A percentile compares a stretch with the other conserved stretches of the same genome.
Conservation (phyloP, 140 eudicot genomes). For the Ambrosia hybrid region DNA sequence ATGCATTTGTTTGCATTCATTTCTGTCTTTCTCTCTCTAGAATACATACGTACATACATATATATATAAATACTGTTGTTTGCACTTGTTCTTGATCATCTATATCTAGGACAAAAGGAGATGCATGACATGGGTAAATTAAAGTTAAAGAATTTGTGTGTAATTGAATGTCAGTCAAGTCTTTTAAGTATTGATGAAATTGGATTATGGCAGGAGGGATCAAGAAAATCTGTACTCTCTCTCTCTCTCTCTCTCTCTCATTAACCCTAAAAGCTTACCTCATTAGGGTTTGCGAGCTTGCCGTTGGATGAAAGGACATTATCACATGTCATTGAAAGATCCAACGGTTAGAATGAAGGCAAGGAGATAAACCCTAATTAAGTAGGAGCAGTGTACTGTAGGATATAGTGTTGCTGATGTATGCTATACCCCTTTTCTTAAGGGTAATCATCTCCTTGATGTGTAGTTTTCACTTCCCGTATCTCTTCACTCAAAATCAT, state of each 20-base stretch:
- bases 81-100: neutral
- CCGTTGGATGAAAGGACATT: conserved; percentile 32
- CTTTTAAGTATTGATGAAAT: conserved; percentile 37
- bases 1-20: conserved; percentile 24
- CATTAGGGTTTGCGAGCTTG: conserved; percentile 23
- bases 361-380: conserved; percentile 34
- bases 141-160: conserved; percentile 28
- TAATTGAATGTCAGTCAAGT: conserved; percentile 38
- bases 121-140: conserved; percentile 28
- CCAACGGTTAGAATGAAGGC: conserved; percentile 10
- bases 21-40: conserved; percentile 8
- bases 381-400: conserved; percentile 39
- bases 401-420: conserved; percentile 39
- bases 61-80: too few relatives aligned
- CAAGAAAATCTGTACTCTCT: conserved; percentile 33
- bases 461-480: conserved; percentile 41
- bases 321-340: conserved; percentile 1
- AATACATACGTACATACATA: neutral
- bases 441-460: conserved; percentile 47
- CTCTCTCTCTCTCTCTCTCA: neutral
- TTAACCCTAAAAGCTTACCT: conserved; percentile 39
- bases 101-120: conserved; percentile 22
- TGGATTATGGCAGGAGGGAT: conserved; percentile 38
- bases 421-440: conserved; percentile 36
- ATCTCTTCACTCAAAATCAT: conserved; percentile 48